Percentiles rank a stretch among this genome's conserved stretches.
phyloP scores from a whole-genome alignment of 176 grass and related monocot genomes.

The Aegilops bicornis region DNA sequence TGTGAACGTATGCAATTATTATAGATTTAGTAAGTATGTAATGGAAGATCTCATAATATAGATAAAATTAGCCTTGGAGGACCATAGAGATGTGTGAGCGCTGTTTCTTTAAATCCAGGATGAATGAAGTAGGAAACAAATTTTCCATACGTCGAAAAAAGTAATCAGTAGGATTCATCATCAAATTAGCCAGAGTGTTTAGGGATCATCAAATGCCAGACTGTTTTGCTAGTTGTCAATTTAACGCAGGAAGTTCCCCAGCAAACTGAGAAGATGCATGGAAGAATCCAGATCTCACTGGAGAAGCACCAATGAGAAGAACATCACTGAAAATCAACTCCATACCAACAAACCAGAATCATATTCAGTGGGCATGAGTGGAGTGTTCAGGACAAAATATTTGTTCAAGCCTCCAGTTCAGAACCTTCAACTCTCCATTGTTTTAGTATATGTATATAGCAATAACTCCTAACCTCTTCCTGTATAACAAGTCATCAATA shows the following conservation, averaged over 20 bases:
- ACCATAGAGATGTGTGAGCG: no score
- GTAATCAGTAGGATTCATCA: not conserved
- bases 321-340: not conserved
- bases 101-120: no score
- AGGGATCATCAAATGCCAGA: no score
- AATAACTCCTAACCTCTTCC: not conserved
- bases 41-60: no score
- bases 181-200: no score
- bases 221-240: not conserved
- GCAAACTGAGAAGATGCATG: not conserved
- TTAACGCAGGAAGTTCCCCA: constrained; percentile 31
- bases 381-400: not conserved
- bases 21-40: no score
- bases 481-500: not conserved
- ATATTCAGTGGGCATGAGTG: not conserved
- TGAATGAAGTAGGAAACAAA: no score
- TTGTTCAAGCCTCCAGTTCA: not conserved
- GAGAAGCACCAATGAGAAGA: not conserved
- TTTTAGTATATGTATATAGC: not conserved
- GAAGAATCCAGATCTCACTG: not conserved
- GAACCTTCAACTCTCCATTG: not conserved
- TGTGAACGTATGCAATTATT: no score
- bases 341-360: not conserved
- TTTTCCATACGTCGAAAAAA: not conserved
- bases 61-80: no score